Percentiles rank a stretch among this genome's conserved stretches.
Evolutionary conservation across 176 grass and related monocot genomes (phyloP).

Genomic region (Oryza brachyantha): DNA sequence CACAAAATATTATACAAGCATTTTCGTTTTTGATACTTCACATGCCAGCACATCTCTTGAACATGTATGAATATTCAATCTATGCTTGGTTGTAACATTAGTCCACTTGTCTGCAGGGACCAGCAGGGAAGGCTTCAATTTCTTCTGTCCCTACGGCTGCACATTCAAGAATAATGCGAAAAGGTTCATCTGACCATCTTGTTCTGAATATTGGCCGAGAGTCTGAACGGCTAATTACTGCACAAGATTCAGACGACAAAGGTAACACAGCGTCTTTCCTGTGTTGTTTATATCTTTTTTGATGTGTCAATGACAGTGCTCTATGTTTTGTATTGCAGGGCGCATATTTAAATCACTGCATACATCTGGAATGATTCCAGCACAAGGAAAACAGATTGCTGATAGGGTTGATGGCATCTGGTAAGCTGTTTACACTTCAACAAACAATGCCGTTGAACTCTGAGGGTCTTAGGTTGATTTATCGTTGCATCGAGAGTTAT

Average conservation of each 20-base stretch:
- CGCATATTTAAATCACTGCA: conserved; percentile 90
- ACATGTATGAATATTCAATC: conserved; percentile 9
- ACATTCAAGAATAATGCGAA: conserved; percentile 76
- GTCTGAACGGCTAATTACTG: conserved; percentile 65
- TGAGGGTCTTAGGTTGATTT: neutral
- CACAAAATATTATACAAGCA: neutral
- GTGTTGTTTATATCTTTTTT: neutral
- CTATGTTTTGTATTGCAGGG: conserved; percentile 51
- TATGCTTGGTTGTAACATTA: conserved; percentile 10
- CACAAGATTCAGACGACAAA: conserved; percentile 77
- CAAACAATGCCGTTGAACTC: conserved; percentile 1
- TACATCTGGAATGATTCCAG: conserved; percentile 80
- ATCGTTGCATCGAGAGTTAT: neutral
- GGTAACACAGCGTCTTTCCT: conserved; percentile 43
- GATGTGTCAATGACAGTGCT: conserved; percentile 29
- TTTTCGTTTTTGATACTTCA: conserved; percentile 1
- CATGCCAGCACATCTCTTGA: conserved; percentile 4
- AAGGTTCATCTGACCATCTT: conserved; percentile 92
- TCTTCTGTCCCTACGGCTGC: conserved; percentile 65
- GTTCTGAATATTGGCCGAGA: conserved; percentile 76
- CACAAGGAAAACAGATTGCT: conserved; percentile 86
- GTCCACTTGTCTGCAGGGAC: conserved; percentile 48
- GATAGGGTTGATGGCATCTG: conserved; percentile 87
- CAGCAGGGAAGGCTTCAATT: conserved; percentile 56
- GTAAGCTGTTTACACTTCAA: conserved; percentile 45